Base-by-base conservation (phyloP, 2,329 filamentous ascomycete genomes). In the Aspergillus novoparasiticus region DNA sequence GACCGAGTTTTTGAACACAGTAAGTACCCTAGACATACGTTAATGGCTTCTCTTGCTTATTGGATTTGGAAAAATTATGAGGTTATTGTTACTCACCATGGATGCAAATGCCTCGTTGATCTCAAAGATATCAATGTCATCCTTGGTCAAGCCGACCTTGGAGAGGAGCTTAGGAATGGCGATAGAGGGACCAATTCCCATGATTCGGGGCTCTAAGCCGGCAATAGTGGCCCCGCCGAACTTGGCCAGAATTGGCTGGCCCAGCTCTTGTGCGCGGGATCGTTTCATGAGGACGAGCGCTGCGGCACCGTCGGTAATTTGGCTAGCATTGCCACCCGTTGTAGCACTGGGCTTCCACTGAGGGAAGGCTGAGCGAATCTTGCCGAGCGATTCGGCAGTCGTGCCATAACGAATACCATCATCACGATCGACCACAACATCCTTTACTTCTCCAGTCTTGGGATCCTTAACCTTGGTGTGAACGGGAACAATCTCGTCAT, bases 241-340 rank as follows among this genome's bases (percentile, higher is more conserved):
- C 84, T 97, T 97, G 78, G 91, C 94, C 46, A 97, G 78, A 76
- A 97, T 92, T 34, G 84, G 85, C 81, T 96, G 94, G 56, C 91
- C 91, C 19, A 97, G 89, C 73, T 87, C 85, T 84, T 95, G 87
- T 34, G 94, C 94, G 11, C 89, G 94, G 65, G 89, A 91, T 59
- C 94, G 92, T 83, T 90, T 92, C 94, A 97, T 97, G 75, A 97
- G 84, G 45, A 97, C 86, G 26, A 97, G 91, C 32, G 93, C 94
- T 36, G 94, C 94, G 32, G 94, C 94, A 67, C 94, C 94, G 79
- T 97, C 92, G 14, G 91, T 94, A 75, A 97, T 93, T 80, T 97
- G 94, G 64, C 89, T 92, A 39, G 94, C 94, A 78, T 97, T 97
- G 67, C 94, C 94, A 59, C 92, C 94, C 80, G 96, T 94, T 78